These are phyloP conservation scores for Lenwebbia sp. DNA, from an alignment of 345 rosid species.

Conservation along the genomic window DNA sequence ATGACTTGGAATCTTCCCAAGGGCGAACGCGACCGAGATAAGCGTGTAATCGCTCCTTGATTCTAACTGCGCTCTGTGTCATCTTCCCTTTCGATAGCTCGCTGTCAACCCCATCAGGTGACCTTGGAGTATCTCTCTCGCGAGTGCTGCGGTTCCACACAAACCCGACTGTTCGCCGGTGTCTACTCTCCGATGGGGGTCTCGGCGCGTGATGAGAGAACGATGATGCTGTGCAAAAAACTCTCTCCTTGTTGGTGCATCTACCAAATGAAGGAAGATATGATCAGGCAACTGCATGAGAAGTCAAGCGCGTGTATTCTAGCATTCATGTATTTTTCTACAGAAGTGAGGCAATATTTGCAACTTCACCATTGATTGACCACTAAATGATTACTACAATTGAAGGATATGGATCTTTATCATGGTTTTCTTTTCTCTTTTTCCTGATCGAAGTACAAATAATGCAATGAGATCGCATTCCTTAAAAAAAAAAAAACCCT, in stretches of 20 bases:
- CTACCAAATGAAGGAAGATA: neutral
- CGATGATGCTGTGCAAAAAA: neutral
- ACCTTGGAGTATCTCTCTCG: neutral
- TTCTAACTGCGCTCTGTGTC: neutral
- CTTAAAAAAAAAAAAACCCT: too few species aligned
- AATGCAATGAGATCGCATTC: too few species aligned
- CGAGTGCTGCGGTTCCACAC: neutral
- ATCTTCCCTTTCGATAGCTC: neutral
- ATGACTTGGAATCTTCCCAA: neutral
- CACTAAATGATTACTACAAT: neutral
- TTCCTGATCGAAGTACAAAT: neutral
- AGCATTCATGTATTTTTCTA: neutral
- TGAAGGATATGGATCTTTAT: neutral
- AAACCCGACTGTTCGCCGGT: neutral
- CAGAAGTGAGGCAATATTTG: neutral
- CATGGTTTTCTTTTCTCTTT: neutral
- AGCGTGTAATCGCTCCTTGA: neutral
- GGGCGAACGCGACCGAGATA: neutral
- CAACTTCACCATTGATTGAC: neutral
- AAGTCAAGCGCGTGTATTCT: neutral
- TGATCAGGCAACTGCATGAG: neutral
- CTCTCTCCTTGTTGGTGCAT: neutral
- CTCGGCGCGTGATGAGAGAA: neutral
- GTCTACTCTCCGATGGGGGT: neutral
- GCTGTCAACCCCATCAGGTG: neutral